Conservation (phyloP, 495 filamentous ascomycete species). For the Poronia punctata region DNA sequence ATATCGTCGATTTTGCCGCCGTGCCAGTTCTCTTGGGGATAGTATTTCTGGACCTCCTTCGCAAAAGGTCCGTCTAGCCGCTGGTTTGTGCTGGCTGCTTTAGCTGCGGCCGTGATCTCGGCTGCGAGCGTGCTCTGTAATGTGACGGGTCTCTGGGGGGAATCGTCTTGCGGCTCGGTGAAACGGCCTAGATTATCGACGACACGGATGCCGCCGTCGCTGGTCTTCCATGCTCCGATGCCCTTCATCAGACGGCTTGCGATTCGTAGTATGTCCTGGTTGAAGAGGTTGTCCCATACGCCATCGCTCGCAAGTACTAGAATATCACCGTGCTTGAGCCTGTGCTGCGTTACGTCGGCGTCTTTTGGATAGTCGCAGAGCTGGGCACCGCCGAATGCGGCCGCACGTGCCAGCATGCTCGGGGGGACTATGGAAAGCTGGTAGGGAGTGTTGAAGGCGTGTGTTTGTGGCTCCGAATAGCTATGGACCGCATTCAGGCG, state of each 20-base stretch:
- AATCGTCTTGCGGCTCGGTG: conserved; percentile 37
- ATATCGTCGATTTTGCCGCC: conserved; percentile 94
- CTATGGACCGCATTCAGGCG: conserved; percentile 76
- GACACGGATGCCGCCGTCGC: conserved; percentile 51
- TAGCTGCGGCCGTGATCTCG: conserved; percentile 71
- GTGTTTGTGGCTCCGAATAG: conserved; percentile 79
- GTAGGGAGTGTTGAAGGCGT: conserved; percentile 95
- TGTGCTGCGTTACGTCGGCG: conserved; percentile 68
- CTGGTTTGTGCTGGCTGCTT: conserved; percentile 68
- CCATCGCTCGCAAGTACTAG: conserved; percentile 89
- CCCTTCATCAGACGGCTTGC: conserved; percentile 67
- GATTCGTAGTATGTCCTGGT: conserved; percentile 75
- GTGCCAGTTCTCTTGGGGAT: conserved; percentile 72
- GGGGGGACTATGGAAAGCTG: conserved; percentile 86
- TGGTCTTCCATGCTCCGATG: conserved; percentile 64
- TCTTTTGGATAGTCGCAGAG: conserved; percentile 77
- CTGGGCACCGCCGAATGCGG: conserved; percentile 72
- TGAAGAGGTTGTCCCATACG: conserved; percentile 93
- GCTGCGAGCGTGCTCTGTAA: conserved; percentile 74
- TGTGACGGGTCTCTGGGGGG: conserved; percentile 23
- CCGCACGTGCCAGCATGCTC: conserved; percentile 65
- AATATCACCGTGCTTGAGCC: conserved; percentile 82
- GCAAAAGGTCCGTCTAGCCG: conserved; percentile 88
- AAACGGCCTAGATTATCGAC: conserved; percentile 46
- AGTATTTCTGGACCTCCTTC: conserved; percentile 81